Conservation (phyloP, 441 rosid species). For the Mallotus repandus region DNA sequence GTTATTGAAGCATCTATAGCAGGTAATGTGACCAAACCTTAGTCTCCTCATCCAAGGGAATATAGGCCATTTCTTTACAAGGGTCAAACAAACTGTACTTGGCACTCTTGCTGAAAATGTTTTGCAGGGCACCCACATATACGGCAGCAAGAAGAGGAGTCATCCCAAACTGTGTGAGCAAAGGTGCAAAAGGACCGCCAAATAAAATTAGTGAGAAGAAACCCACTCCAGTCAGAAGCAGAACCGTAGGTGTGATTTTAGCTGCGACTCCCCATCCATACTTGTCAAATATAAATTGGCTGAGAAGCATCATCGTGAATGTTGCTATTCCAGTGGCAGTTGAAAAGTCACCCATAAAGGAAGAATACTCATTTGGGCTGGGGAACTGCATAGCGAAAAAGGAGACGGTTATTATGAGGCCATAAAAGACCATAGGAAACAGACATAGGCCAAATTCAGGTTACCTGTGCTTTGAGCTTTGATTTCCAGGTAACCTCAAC, state of each 20-base stretch:
- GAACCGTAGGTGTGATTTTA: slow-evolving; percentile 85
- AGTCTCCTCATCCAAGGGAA: slow-evolving; percentile 93
- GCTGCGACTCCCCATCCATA: slow-evolving; percentile 99
- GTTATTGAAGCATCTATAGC: background rate
- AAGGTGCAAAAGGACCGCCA: slow-evolving; percentile 69
- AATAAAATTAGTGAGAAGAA: slow-evolving; percentile 86
- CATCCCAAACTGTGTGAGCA: slow-evolving; percentile 69
- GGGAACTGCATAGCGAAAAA: slow-evolving; percentile 57
- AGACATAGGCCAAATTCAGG: slow-evolving; percentile 12
- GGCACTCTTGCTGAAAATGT: slow-evolving; percentile 99
- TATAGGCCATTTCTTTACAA: slow-evolving; percentile 98
- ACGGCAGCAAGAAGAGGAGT: slow-evolving; percentile 98
- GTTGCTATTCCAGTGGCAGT: slow-evolving; percentile 92
- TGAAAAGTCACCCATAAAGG: slow-evolving; percentile 99
- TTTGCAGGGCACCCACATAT: slow-evolving; percentile 94
- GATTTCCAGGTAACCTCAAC: slow-evolving; percentile 99
- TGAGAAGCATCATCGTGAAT: slow-evolving; percentile 92
- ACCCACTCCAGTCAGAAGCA: slow-evolving; percentile 81
- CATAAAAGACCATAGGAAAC: background rate
- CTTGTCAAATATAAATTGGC: slow-evolving; percentile 76
- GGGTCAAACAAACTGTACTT: slow-evolving; percentile 98
- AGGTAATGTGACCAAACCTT: slow-evolving; percentile 50
- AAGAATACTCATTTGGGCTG: slow-evolving; percentile 92
- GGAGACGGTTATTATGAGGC: slow-evolving; percentile 4
- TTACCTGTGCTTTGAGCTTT: slow-evolving; percentile 98